Evolutionary conservation across 2,329 filamentous ascomycete species (phyloP).

Genomic region (Ambrosiella beaveri): DNA sequence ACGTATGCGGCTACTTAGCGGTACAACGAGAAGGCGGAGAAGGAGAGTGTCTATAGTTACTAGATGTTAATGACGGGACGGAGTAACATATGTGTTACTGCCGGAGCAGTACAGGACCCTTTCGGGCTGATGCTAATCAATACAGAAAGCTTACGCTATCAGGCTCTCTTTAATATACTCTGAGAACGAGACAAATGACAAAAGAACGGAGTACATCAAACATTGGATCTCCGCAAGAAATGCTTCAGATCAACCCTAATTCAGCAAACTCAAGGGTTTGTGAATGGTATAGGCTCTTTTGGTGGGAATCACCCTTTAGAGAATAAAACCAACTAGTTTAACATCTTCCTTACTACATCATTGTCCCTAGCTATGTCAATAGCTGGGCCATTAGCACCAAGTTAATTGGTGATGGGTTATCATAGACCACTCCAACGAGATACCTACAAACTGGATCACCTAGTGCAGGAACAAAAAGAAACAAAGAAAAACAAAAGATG

Average conservation of each 20-base stretch:
- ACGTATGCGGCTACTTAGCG: not conserved
- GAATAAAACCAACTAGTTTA: not conserved
- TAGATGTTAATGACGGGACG: not conserved
- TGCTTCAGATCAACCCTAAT: too few relatives aligned
- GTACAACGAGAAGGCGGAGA: not conserved
- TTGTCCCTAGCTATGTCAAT: not conserved
- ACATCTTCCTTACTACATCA: not conserved
- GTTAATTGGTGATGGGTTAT: not conserved
- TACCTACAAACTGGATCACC: not conserved
- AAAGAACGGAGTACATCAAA: too few relatives aligned
- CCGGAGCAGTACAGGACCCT: not conserved
- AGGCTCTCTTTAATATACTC: too few relatives aligned
- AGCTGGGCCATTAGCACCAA: not conserved
- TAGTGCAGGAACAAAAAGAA: not conserved
- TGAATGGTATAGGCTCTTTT: too few relatives aligned
- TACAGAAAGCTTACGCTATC: not conserved
- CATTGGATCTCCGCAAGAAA: too few relatives aligned
- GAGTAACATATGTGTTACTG: not conserved
- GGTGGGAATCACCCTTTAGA: not conserved
- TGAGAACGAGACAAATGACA: too few relatives aligned
- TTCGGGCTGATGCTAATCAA: not conserved
- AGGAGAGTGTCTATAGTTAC: not conserved
- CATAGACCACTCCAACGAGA: too few relatives aligned
- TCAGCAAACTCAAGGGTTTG: not conserved
- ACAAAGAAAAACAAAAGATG: not conserved